These are phyloP conservation scores for Trichoderma gamsii DNA, from an alignment of 495 filamentous ascomycete genomes.

Conservation along the genomic window DNA sequence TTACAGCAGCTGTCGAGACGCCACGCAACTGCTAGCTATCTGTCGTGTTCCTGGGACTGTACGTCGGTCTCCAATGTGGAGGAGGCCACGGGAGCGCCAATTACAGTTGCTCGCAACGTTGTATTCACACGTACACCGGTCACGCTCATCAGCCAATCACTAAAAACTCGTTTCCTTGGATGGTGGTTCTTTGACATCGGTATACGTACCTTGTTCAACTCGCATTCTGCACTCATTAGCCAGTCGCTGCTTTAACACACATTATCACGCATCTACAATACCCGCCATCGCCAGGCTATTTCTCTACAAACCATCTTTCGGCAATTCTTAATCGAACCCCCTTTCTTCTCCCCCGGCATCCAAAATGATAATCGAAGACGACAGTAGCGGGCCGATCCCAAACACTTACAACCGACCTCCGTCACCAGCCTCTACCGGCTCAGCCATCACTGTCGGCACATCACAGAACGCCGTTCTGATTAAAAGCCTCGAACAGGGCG, in stretches of 20 bases:
- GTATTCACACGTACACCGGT: not conserved
- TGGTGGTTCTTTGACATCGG: not conserved
- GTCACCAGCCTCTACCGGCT: slow-evolving; percentile 12
- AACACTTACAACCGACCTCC: not conserved
- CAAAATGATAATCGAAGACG: not conserved
- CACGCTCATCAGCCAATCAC: not conserved
- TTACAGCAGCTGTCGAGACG: not conserved
- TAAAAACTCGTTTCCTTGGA: not conserved
- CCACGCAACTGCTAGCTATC: not conserved
- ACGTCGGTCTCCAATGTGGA: not conserved
- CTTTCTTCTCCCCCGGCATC: not conserved
- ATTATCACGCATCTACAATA: not conserved
- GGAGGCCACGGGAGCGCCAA: not conserved
- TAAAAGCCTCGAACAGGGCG: slow-evolving; percentile 10
- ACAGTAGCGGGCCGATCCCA: not conserved
- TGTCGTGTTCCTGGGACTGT: not conserved
- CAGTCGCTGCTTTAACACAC: not conserved
- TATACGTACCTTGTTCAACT: not conserved
- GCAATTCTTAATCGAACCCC: not conserved
- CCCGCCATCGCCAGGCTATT: not conserved
- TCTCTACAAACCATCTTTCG: not conserved
- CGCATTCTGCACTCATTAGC: not conserved
- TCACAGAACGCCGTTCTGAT: not conserved
- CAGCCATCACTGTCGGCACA: slow-evolving; percentile 15
- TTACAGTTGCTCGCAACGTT: not conserved